Evolutionary conservation across 805 yeast species (phyloP), one percentile per base, ranked within the genome.

Genomic region (Wickerhamia fluorescens): DNA sequence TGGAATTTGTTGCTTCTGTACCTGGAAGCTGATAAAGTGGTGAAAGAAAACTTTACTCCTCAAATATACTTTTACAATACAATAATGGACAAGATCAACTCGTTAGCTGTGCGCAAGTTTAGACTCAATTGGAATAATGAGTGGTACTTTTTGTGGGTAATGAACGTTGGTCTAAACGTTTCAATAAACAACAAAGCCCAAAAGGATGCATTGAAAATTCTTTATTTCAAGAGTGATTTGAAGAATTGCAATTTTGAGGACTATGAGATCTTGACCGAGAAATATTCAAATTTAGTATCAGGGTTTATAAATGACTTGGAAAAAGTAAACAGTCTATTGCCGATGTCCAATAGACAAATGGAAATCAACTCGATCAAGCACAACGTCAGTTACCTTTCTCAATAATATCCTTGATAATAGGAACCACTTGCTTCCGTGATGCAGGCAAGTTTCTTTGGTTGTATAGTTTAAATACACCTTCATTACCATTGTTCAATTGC

Each of bases 381-480:
- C 30, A 30, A n/a, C n/a, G n/a, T n/a, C n/a, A 24, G 23, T 14
- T 24, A 21, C 19, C 29, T 10, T 18, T 38, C 27, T 57, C 62
- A 16, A 62, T 33, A 16, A 49, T 43, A 2, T 41, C 43, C 47
- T 64, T 61, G 12, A 64, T 54, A 8, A 51, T 52, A 3, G 96
- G 96, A 4, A 84, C 95, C 8, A 87, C 84, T 49, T 83, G 94
- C 49, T 88, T 88, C 44, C 96, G 68, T 20, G 92, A 81, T 2
- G 89, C 88, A 6, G 56, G 50, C 9, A 68, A 44, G 35, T 80
- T 75, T 4, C 30, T 37, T 37, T 64, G 66, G 47, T 80, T 81
- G 38, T 37, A 58, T 6, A 61, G 38, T 26, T 37, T 45, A 26
- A 61, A 45, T n/a, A n/a, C n/a, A n/a, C n/a, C n/a, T n/a, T n/a